These are phyloP conservation scores for Saccharomycopsis amapae DNA, from an alignment of 805 yeast genomes.

Conservation along the genomic window DNA sequence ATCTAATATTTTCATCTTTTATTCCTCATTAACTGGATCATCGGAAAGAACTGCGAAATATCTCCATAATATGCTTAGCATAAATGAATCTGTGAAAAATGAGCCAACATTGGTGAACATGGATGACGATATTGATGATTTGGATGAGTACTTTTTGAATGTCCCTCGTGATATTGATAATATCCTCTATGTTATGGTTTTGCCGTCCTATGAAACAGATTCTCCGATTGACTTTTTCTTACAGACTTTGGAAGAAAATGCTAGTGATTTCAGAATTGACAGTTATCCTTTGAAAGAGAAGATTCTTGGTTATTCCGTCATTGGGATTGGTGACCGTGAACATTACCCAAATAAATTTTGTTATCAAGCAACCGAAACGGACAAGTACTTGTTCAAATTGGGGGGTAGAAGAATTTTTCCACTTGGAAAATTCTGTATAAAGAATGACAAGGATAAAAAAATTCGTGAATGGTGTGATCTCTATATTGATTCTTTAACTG, in stretches of 20 bases:
- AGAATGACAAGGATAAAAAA: conserved; percentile 51
- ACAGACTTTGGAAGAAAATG: conserved; percentile 72
- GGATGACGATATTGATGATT: conserved; percentile 76
- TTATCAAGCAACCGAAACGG: conserved; percentile 74
- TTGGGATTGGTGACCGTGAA: conserved; percentile 85
- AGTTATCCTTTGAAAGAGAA: conserved; percentile 55
- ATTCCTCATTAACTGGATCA: conserved; percentile 82
- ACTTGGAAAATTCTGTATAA: conserved; percentile 75
- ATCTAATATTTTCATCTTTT: conserved; percentile 60
- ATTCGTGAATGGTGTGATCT: conserved; percentile 62
- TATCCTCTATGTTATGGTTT: conserved; percentile 59
- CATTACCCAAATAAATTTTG: conserved; percentile 82
- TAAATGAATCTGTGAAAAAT: conserved; percentile 26
- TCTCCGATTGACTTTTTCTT: conserved; percentile 85
- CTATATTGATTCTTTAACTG: conserved; percentile 54
- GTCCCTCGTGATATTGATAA: conserved; percentile 43
- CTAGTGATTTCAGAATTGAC: conserved; percentile 79
- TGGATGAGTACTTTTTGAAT: conserved; percentile 72
- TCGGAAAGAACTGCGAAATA: conserved; percentile 60
- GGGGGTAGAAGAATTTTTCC: conserved; percentile 88
- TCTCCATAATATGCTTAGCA: conserved; percentile 35
- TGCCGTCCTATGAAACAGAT: conserved; percentile 90
- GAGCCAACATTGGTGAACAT: conserved; percentile 55
- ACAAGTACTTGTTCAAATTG: conserved; percentile 65
- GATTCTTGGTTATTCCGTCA: conserved; percentile 72